Base-by-base conservation (phyloP, 2,329 filamentous ascomycete genomes). In the Colletotrichum noveboracense region DNA sequence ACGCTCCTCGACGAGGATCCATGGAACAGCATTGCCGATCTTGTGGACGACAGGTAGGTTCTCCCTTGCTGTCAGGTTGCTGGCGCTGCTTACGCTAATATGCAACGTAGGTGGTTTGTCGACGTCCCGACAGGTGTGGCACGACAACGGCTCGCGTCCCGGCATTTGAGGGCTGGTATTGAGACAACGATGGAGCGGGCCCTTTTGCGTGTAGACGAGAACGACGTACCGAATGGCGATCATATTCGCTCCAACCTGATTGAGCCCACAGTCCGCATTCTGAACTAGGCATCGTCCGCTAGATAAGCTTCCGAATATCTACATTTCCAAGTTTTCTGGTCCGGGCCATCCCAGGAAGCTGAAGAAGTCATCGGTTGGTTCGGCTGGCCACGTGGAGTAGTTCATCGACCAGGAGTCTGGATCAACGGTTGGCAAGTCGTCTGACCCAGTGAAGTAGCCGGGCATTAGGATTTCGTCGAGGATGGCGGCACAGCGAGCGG, bases 1-100 rank as follows among this genome's bases (percentile, higher is more conserved):
- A 81, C 87, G 3, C 85, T 87, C 69, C 79, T 89, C 32, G 79
- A 88, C 76, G 84, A 85, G 73, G 80, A 83, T 65, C 87, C 87
- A n/a, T 90, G 88, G 88, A 84, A 79, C 62, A 75, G 81, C 32
- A 85, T 85, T 9, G 85, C 86, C n/a, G 69, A 76, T 7, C 74
- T 89, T 68, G 88, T 89, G 82, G 87, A 89, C 80, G 88, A 89
- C 60, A 78, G 60, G 77, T 80, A 60, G 36, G 76, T 74, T 4
- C 7, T 74, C 55, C 12, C 58, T 48, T 5, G 18, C 18, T 14
- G 16, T 9, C 9, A 28, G 9, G 55, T 58, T 58, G 55, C 55
- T 28, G 24, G 21, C 7, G n/a, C 8, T 18, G 55, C 10, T 28
- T 5, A 48, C 6, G 71, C 73, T 71, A 14, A 73, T 60, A 21